Evolutionary conservation across 176 grass and related monocot species (phyloP), one percentile per base, ranked within the genome.

Genomic region (Oryza glaberrima): DNA sequence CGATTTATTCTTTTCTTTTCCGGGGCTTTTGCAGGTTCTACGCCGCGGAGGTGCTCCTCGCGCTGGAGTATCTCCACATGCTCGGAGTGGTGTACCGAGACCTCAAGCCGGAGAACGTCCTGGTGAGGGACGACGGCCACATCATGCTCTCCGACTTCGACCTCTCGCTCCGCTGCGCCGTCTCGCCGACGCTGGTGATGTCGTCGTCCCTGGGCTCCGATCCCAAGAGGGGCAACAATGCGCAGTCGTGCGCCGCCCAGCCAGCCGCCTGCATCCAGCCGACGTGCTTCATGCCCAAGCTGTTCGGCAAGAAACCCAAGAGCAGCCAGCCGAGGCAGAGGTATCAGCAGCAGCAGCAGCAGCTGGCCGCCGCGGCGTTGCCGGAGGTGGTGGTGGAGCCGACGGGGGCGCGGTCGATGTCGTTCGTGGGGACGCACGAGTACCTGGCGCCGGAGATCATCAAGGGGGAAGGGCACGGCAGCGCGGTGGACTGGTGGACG

Each of bases 401-500:
- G 6, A 93, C 92, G 0, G 76, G 54, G 6, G 92, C 92, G 13
- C 82, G 92, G 0, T 93, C 92, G 0, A 90, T 93, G 92, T 93
- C 92, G 26, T 93, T 93, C 72, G 92, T 93, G 4, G 92, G 92
- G 6, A 93, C 92, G 26, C 91, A 93, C 46, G 88, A 93, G 78
- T 93, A 93, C 82, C 81, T 93, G 0, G 91, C 91, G 9, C 91
- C 91, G 11, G 91, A 93, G 85, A 93, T 93, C 77, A 93, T 93
- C 77, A 93, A 90, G 88, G 91, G 91, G 1, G 92, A 93, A n/a
- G 92, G 88, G 69, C 92, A 93, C 41, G 92, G 92, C 70, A 93
- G 92, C 52, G 92, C 88, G 54, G 92, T 93, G 73, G 92, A 93
- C 78, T 93, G 92, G 92, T 93, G 92, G 92, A 93, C 92, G 25